Percentiles rank a stretch among this genome's conserved stretches.
phyloP scores from a whole-genome alignment of 2,329 filamentous ascomycete species.

The Hypoxylon sp. region DNA sequence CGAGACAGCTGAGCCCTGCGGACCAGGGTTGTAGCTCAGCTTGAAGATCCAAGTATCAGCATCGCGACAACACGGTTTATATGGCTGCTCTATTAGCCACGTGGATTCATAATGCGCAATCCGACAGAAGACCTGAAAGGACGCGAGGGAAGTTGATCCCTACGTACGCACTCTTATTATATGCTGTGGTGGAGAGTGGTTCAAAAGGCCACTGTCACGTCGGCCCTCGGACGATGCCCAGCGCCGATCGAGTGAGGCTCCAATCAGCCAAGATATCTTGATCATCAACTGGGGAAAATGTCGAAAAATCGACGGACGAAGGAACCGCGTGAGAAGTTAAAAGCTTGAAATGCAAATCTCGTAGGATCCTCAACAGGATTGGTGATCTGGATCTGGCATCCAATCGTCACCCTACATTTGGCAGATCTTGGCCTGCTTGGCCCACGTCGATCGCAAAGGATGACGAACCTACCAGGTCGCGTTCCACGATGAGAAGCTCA shows the following conservation, averaged over 20 bases:
- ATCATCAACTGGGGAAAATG: background rate
- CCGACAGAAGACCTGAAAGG: background rate
- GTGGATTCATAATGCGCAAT: background rate
- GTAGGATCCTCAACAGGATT: conserved; percentile 4
- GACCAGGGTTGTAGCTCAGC: background rate
- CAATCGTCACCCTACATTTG: conserved; percentile 15
- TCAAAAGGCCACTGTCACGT: background rate
- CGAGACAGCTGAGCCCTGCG: background rate
- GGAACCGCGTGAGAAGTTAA: background rate
- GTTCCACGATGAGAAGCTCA: too few species aligned
- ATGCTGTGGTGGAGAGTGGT: background rate
- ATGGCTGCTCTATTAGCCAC: background rate
- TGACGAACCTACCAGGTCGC: background rate
- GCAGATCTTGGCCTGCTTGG: conserved; percentile 21
- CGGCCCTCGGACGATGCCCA: background rate
- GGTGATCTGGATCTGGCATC: conserved; percentile 11
- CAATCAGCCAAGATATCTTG: background rate
- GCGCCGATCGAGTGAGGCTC: background rate
- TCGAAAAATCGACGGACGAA: background rate
- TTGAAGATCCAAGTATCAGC: background rate
- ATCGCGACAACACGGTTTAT: background rate
- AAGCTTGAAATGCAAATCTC: background rate
- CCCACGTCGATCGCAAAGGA: background rate
- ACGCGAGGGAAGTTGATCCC: background rate
- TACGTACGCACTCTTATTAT: background rate